Conservation (phyloP, 2,329 filamentous ascomycete genomes). For the Nothomitra cinnamomea region DNA sequence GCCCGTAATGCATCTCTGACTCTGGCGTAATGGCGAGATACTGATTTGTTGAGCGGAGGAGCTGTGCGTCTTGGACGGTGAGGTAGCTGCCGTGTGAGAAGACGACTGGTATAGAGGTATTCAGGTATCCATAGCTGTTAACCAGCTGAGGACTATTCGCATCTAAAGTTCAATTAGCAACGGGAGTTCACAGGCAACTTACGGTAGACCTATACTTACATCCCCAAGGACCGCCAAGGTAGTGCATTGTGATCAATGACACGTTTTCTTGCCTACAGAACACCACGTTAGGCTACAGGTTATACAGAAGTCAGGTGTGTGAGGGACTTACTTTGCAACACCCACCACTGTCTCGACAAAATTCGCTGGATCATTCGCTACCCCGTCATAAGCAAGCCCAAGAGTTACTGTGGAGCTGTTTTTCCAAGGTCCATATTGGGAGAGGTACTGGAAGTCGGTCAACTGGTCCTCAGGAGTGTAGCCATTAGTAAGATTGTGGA, state of each 20-base stretch:
- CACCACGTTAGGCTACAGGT: constrained; percentile 7
- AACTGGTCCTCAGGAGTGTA: constrained; percentile 19
- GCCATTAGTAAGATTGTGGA: constrained; percentile 19
- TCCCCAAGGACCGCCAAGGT: constrained; percentile 13
- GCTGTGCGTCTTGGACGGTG: constrained; percentile 21
- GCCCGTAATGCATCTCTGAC: constrained; percentile 42
- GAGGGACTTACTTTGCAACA: not conserved
- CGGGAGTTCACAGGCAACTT: too few relatives aligned
- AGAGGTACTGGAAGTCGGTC: constrained; percentile 24
- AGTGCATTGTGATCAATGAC: constrained; percentile 27
- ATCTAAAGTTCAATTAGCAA: not conserved
- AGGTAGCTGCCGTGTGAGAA: constrained; percentile 35
- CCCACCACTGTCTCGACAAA: not conserved
- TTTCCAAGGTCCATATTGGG: constrained; percentile 12
- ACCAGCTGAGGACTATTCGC: constrained; percentile 20
- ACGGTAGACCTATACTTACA: constrained; percentile 19
- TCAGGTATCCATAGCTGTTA: constrained; percentile 23
- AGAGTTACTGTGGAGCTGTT: constrained; percentile 20
- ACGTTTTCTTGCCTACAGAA: constrained; percentile 24
- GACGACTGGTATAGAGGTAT: constrained; percentile 30
- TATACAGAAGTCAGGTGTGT: too few relatives aligned
- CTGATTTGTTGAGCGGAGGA: constrained; percentile 33
- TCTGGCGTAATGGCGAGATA: constrained; percentile 41
- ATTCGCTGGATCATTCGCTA: not conserved
- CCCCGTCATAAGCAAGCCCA: constrained; percentile 26